Conservation (phyloP, 805 yeast genomes). For the Candida rishiriensis region DNA sequence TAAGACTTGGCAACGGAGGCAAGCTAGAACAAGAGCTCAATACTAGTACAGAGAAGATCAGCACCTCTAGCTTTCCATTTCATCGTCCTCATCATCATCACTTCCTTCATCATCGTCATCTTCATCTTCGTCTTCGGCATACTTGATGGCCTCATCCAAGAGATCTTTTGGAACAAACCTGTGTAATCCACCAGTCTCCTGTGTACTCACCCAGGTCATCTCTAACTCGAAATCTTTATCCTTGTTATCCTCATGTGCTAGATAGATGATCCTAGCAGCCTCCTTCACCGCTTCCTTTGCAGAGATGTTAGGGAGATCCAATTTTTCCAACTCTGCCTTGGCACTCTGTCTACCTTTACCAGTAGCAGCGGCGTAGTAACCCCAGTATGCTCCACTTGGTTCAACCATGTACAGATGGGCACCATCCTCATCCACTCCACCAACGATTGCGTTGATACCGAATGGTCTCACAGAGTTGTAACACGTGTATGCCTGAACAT, state of each 20-base stretch:
- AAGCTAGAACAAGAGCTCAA: too few relatives aligned
- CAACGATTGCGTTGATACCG: slow-evolving; percentile 88
- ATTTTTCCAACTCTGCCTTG: slow-evolving; percentile 90
- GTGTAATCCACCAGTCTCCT: slow-evolving; percentile 78
- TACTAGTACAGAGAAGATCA: too few relatives aligned
- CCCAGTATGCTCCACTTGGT: slow-evolving; percentile 98
- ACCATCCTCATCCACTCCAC: slow-evolving; percentile 89
- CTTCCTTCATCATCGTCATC: slow-evolving; percentile 57
- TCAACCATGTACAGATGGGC: slow-evolving; percentile 90
- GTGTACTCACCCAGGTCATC: slow-evolving; percentile 77
- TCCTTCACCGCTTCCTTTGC: slow-evolving; percentile 83
- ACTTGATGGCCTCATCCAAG: slow-evolving; percentile 75
- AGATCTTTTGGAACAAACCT: slow-evolving; percentile 75
- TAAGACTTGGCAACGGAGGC: too few relatives aligned
- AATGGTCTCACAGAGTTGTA: slow-evolving; percentile 97
- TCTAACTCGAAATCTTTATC: slow-evolving; percentile 97
- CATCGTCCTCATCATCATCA: slow-evolving; percentile 29
- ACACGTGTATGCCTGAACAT: slow-evolving; percentile 92
- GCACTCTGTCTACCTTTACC: slow-evolving; percentile 99
- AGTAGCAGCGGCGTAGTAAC: slow-evolving; percentile 94
- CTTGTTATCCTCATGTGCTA: slow-evolving; percentile 96
- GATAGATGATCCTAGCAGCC: slow-evolving; percentile 89
- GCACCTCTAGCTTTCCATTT: not conserved
- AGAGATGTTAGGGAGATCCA: slow-evolving; percentile 64
- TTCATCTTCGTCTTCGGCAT: slow-evolving; percentile 77